These are phyloP conservation scores for Raphanus hybrid DNA, from an alignment of 441 rosid species.

Conservation along the genomic window DNA sequence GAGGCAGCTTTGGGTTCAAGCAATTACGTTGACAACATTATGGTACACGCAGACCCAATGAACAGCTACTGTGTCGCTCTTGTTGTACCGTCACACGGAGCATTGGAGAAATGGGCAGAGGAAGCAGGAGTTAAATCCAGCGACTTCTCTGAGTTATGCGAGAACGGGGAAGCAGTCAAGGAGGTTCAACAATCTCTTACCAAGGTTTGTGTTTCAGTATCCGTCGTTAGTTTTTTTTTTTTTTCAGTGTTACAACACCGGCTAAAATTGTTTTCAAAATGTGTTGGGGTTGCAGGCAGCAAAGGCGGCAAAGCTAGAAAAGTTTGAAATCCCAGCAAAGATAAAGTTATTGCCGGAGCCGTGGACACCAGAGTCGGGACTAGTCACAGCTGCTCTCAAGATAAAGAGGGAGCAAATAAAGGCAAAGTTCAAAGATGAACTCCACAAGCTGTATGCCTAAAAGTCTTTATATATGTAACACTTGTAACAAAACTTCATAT, in stretches of 20 bases:
- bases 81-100: conserved; percentile 66
- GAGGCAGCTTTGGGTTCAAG: conserved; percentile 73
- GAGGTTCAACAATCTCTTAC: conserved; percentile 77
- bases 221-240: background rate
- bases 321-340: conserved; percentile 82
- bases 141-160: conserved; percentile 64
- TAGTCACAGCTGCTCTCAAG: conserved; percentile 88
- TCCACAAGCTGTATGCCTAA: conserved; percentile 64
- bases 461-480: background rate
- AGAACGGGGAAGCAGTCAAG: conserved; percentile 57
- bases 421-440: conserved; percentile 70
- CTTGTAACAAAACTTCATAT: background rate
- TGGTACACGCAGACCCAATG: conserved; percentile 84
- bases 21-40: conserved; percentile 69
- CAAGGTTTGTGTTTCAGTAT: conserved; percentile 55
- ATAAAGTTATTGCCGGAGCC: conserved; percentile 74
- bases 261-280: background rate
- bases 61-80: conserved; percentile 82
- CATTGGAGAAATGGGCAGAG: conserved; percentile 77
- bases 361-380: conserved; percentile 90
- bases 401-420: conserved; percentile 85
- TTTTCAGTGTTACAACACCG: background rate
- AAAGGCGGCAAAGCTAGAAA: conserved; percentile 68
- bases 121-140: conserved; percentile 59
- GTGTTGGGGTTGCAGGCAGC: conserved; percentile 55